phyloP scores from a whole-genome alignment of 164 flowering plant species.

The Malania oleifera region DNA sequence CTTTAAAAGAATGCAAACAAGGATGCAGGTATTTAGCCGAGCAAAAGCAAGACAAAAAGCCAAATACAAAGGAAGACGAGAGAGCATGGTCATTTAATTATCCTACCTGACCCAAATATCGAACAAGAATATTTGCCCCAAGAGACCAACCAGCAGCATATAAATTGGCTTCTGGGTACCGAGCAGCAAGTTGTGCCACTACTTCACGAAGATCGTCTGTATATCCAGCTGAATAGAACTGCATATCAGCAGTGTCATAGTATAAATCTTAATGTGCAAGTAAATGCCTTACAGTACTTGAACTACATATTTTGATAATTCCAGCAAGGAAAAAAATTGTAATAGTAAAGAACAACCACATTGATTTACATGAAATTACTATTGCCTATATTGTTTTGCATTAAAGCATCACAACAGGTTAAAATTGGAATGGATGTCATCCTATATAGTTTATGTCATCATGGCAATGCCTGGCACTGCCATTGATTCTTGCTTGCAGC shows the following conservation, averaged over 20 bases:
- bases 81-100: background rate
- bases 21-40: background rate
- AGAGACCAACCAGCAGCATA: constrained; percentile 97
- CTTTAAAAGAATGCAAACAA: background rate
- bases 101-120: constrained; percentile 81
- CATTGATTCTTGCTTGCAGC: no score
- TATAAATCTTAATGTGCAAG: constrained; percentile 3
- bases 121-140: constrained; percentile 94
- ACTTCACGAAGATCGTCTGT: constrained; percentile 71
- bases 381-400: no score
- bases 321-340: background rate
- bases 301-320: background rate
- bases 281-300: background rate
- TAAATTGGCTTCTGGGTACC: constrained; percentile 71
- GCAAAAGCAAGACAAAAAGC: background rate
- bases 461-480: no score
- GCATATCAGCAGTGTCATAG: constrained; percentile 27
- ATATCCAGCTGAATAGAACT: constrained; percentile 96
- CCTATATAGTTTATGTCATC: no score
- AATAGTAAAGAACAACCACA: background rate
- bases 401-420: no score
- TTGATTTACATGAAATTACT: no score
- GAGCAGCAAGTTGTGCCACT: constrained; percentile 50
- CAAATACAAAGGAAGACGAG: background rate
- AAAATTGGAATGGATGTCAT: no score